Conservation (phyloP, 2,329 filamentous ascomycete genomes). For the Phaeoacremonium minimum region DNA sequence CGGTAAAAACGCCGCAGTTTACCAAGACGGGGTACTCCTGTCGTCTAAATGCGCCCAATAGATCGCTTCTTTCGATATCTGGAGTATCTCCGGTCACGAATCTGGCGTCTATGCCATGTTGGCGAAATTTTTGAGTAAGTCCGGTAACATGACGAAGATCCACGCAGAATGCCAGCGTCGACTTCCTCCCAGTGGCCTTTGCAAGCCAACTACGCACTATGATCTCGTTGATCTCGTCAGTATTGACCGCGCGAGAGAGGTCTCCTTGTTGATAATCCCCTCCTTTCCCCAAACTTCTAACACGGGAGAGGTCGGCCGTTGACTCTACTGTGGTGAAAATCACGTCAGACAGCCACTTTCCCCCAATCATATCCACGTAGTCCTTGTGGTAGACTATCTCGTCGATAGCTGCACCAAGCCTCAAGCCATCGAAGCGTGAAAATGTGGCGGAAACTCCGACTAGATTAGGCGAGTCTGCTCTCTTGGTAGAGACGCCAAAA, state of each 20-base stretch:
- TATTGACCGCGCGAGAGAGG: slow-evolving; percentile 83
- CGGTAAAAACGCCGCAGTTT: slow-evolving; percentile 95
- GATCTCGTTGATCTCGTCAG: slow-evolving; percentile 72
- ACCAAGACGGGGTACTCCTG: slow-evolving; percentile 81
- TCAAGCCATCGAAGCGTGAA: slow-evolving; percentile 76
- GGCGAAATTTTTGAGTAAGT: slow-evolving; percentile 72
- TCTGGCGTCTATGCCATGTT: slow-evolving; percentile 74
- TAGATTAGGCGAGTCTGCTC: slow-evolving; percentile 55
- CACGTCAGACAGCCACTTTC: slow-evolving; percentile 90
- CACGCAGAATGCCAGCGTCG: slow-evolving; percentile 91
- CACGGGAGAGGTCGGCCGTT: slow-evolving; percentile 70
- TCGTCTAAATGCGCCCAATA: slow-evolving; percentile 70
- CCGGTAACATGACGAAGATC: slow-evolving; percentile 77
- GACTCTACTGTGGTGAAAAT: slow-evolving; percentile 90
- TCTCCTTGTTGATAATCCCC: slow-evolving; percentile 79
- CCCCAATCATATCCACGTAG: slow-evolving; percentile 66
- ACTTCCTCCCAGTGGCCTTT: slow-evolving; percentile 68
- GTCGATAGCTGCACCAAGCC: slow-evolving; percentile 80
- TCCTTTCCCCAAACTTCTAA: slow-evolving; percentile 54
- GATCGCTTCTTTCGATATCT: slow-evolving; percentile 61
- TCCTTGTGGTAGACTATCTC: slow-evolving; percentile 93
- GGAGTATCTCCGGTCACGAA: slow-evolving; percentile 83
- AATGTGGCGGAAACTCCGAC: slow-evolving; percentile 82
- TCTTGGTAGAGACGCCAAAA: slow-evolving; percentile 59
- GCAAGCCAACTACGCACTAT: slow-evolving; percentile 83